These are phyloP conservation scores for Trichoderma cornu-damae DNA, from an alignment of 2,329 filamentous ascomycete species.

Conservation along the genomic window DNA sequence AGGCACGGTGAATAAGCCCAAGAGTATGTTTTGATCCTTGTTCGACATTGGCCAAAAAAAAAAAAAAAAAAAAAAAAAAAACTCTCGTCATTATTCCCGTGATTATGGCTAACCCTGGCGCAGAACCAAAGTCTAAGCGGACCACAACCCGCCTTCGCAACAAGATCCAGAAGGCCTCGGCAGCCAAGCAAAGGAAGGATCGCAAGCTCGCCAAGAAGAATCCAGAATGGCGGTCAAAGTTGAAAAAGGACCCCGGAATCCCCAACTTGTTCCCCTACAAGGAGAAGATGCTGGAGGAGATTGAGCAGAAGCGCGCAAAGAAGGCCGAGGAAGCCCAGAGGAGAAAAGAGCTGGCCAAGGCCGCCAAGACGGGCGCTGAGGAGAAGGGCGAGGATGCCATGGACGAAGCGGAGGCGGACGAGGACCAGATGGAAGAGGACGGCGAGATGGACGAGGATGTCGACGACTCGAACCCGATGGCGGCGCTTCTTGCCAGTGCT, in stretches of 20 bases:
- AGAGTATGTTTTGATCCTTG: conserved; percentile 37
- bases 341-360: conserved; percentile 67
- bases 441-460: conserved; percentile 52
- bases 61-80: no score
- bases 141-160: conserved; percentile 81
- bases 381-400: conserved; percentile 42
- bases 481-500: conserved; percentile 81
- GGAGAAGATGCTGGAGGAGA: conserved; percentile 87
- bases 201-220: conserved; percentile 92
- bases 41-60: neutral
- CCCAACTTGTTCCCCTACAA: conserved; percentile 98
- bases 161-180: conserved; percentile 91
- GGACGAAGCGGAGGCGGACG: conserved; percentile 42
- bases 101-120: neutral
- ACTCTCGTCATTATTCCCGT: neutral
- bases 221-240: conserved; percentile 87
- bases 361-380: conserved; percentile 51
- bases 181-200: conserved; percentile 83
- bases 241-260: conserved; percentile 98
- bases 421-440: conserved; percentile 47
- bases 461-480: conserved; percentile 79
- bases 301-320: conserved; percentile 77
- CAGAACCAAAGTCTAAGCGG: conserved; percentile 94
- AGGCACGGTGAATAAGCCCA: conserved; percentile 51
- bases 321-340: conserved; percentile 75